These are phyloP conservation scores for Penicillium thymicola DNA, from an alignment of 2,329 filamentous ascomycete species.

Conservation along the genomic window DNA sequence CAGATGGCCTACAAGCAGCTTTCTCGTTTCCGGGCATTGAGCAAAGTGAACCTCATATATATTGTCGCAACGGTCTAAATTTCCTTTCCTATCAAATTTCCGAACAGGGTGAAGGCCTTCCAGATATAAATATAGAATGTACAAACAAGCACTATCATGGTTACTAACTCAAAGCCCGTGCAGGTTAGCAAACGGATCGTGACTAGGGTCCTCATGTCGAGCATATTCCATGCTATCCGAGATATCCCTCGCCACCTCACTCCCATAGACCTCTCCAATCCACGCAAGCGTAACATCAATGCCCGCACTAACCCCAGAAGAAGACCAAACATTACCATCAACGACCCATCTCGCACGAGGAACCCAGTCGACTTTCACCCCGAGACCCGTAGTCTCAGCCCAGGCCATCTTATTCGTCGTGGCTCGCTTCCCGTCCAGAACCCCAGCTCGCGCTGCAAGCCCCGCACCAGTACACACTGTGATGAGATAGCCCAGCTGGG, in stretches of 20 bases:
- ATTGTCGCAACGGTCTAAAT: no score
- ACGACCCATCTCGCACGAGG: conserved; percentile 60
- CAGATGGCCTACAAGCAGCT: not conserved
- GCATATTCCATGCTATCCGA: conserved; percentile 58
- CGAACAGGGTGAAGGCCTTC: not conserved
- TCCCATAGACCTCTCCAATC: conserved; percentile 54
- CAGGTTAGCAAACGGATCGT: conserved; percentile 55
- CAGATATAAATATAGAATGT: not conserved
- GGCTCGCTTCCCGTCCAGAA: conserved; percentile 59
- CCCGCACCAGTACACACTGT: conserved; percentile 66
- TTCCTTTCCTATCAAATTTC: not conserved
- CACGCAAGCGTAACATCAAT: conserved; percentile 61
- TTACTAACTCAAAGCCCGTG: conserved; percentile 13
- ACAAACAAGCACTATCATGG: not conserved
- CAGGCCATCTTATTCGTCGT: conserved; percentile 66
- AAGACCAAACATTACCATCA: conserved; percentile 66
- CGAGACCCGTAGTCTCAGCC: conserved; percentile 46
- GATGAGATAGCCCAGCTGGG: conserved; percentile 54
- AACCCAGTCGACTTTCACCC: conserved; percentile 58
- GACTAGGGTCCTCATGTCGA: conserved; percentile 48
- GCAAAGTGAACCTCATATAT: not conserved
- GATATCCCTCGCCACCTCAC: conserved; percentile 48
- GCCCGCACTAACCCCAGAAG: conserved; percentile 61
- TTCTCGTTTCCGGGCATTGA: not conserved
- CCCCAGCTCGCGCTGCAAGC: conserved; percentile 56